phyloP scores from a whole-genome alignment of 202 grass and related monocot species.

The Brachypodium distachyon region DNA sequence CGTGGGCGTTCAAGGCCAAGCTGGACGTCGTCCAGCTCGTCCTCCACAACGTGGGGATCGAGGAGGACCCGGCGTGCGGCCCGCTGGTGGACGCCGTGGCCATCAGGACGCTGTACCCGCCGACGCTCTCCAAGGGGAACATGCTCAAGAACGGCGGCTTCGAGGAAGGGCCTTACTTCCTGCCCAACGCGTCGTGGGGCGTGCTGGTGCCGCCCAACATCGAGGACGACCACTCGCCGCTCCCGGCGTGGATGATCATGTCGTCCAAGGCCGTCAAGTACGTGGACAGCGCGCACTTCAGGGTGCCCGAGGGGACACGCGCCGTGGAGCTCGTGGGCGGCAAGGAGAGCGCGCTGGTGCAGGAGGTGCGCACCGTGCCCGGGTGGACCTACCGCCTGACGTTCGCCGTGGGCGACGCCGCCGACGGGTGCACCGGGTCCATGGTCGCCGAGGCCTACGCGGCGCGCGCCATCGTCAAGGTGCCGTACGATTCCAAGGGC shows the following conservation, averaged over 20 bases:
- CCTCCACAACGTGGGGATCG: constrained; percentile 81
- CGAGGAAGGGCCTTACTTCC: constrained; percentile 82
- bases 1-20: constrained; percentile 84
- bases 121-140: constrained; percentile 36
- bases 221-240: constrained; percentile 89
- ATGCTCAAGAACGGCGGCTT: constrained; percentile 93
- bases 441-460: constrained; percentile 84
- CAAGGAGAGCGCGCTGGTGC: constrained; percentile 70
- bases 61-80: constrained; percentile 92
- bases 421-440: constrained; percentile 45
- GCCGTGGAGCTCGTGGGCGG: constrained; percentile 88
- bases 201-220: constrained; percentile 84
- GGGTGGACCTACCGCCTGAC: constrained; percentile 56
- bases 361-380: constrained; percentile 60
- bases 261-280: constrained; percentile 94
- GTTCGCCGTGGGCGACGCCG: constrained; percentile 68
- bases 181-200: constrained; percentile 73
- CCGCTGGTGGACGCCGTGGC: constrained; percentile 85
- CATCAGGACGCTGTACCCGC: constrained; percentile 64
- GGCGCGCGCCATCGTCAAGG: constrained; percentile 29
- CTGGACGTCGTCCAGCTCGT: constrained; percentile 41
- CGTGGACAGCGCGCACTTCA: constrained; percentile 77
- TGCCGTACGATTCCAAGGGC: constrained; percentile 71
- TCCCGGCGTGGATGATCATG: constrained; percentile 78
- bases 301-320: constrained; percentile 58